Base-by-base conservation (phyloP, 345 rosid genomes). In the Tarenaya hassleriana region DNA sequence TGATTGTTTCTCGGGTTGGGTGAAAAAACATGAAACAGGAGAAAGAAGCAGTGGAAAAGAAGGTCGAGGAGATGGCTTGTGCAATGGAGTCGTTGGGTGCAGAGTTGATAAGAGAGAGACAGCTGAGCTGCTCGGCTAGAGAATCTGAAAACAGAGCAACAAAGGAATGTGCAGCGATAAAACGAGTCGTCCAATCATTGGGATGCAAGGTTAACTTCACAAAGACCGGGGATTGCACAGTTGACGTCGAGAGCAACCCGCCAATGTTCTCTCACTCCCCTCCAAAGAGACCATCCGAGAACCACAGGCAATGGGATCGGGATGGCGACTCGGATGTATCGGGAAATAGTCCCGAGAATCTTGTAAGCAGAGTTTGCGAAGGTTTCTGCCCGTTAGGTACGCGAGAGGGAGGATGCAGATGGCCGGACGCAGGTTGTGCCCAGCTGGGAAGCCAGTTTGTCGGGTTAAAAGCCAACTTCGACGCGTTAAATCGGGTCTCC, bases 341-440 rank as follows among this genome's bases (percentile, higher is more conserved):
- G 2, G 73, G 80, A 41, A 60, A 11, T 52, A 66, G 49, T 63
- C 61, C 80, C 2, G 52, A 60, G 54, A 74, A 61, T 46, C 70
- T 74, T 10, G 17, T 65, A 13, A 47, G 64, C 47, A 63, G 69
- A 20, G 75, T 74, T 11, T 81, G 94, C 63, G 90, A 81, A 68
- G 61, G 71, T 40, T 41, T 83, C 64, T 88, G 98, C 50, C 95
- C 92, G 0, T 52, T 79, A 63, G 73, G 82, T 50, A 38, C 88
- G 19, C 72, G 71, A 18, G 87, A 88, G 41, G 90, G 88, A 67
- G 83, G 75, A 24, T 92, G 98, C 63, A 66, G 75, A 40, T 83
- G 98, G 97, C 97, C 98, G 2, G 97, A 88, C 46, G 91, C 87
- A 6, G 83, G 77, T 16, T 92, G 98, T 77, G 88, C 88, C 43